Evolutionary conservation across 176 grass and related monocot genomes (phyloP), one percentile per base, ranked within the genome.

Genomic region (Eleusine indica): DNA sequence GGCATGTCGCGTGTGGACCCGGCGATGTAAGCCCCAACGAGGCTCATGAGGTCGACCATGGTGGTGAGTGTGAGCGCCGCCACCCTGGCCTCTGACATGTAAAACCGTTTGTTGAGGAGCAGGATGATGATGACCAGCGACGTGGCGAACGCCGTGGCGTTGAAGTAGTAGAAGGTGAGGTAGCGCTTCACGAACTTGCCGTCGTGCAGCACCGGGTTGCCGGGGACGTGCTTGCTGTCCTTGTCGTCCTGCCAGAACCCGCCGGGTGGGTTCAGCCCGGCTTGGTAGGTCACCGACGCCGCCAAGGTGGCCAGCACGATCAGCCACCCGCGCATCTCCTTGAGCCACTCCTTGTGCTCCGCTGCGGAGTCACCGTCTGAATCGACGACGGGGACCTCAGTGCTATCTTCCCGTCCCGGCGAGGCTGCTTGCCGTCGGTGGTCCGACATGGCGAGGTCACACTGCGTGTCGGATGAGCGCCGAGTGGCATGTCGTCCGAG

Each of bases 311-410:
- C 85, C 1, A 85, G 49, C 35, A 88, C 77, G 54, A 92, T 89
- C 81, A 92, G 71, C 86, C 79, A 83, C 42, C 90, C 86, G 44
- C 90, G 86, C 86, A 86, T 86, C 21, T 92, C 83, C 77, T 67
- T 65, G 61, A 89, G 54, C 86, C 79, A 89, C 58, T 78, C 78
- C 64, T 85, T 84, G 3, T 39, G 56, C 38, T 30, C 5, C 32
- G 54, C 7, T 12, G 44, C 44, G 9, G 44, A 10, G 8, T 10
- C 9, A 8, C 44, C 44, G 44, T 47, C 44, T 47, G 44, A 47
- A 0, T 47, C 44, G 9, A 47, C 44, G 44, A 47, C 9, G 9
- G 44, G 44, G 9, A 47, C 44, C 9, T 47, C 44, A 47, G 9
- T 2, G 44, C 44, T 11, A 10, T 47, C 44, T 47, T 47, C 44